Conservation (phyloP, 192 early-diverging fungal species). For the Thoreauomyces humboldtii region DNA sequence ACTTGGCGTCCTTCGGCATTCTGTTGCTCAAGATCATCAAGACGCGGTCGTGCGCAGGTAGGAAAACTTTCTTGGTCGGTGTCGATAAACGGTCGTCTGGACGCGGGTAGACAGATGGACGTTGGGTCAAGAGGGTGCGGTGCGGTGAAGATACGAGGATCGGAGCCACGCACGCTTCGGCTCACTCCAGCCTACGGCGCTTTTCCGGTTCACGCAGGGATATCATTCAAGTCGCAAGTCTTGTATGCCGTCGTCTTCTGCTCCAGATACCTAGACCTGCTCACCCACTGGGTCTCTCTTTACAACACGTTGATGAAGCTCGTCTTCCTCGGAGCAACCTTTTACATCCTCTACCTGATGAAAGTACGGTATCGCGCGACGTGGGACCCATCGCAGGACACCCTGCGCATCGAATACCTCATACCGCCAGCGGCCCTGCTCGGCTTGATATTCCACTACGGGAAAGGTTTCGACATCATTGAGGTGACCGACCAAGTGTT, state of each 20-base stretch:
- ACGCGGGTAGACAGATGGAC: too few relatives aligned
- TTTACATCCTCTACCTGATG: constrained; percentile 93
- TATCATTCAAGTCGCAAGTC: constrained; percentile 96
- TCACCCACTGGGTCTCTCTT: constrained; percentile 67
- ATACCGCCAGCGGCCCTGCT: constrained; percentile 67
- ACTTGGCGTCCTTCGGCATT: constrained; percentile 91
- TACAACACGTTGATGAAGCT: constrained; percentile 97
- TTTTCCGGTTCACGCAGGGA: too few relatives aligned
- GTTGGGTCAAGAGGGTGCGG: too few relatives aligned
- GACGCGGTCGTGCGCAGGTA: constrained; percentile 85
- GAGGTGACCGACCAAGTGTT: constrained; percentile 54
- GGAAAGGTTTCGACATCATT: constrained; percentile 51
- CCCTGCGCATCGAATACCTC: constrained; percentile 87
- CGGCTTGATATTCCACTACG: constrained; percentile 72
- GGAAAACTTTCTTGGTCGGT: too few relatives aligned
- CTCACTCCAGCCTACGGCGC: too few relatives aligned
- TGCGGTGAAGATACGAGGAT: too few relatives aligned
- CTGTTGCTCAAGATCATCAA: constrained; percentile 88
- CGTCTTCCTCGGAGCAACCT: constrained; percentile 83
- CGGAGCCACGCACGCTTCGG: too few relatives aligned
- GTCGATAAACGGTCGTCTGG: too few relatives aligned
- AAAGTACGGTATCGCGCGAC: constrained; percentile 78
- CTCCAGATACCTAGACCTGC: constrained; percentile 93
- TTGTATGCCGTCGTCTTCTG: constrained; percentile 89
- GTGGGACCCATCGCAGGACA: constrained; percentile 89